Evolutionary conservation across 345 rosid species (phyloP).

Genomic region (Sonneratia alba): DNA sequence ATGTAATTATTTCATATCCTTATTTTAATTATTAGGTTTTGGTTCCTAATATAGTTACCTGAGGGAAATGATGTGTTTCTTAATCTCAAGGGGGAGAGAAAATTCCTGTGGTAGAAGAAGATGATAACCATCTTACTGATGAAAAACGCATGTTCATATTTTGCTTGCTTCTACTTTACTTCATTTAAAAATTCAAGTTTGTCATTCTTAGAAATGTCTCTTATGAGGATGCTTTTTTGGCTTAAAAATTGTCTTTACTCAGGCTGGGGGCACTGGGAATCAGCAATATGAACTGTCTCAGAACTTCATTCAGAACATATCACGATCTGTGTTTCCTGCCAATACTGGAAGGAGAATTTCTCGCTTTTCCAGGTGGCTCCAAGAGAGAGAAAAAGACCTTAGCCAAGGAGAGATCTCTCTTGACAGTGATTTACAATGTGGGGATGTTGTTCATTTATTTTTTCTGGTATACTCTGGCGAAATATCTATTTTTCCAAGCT

Average conservation of each 20-base stretch:
- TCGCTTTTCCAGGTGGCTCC: slow-evolving; percentile 64
- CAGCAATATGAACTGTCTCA: slow-evolving; percentile 78
- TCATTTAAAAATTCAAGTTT: neutral
- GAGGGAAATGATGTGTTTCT: neutral
- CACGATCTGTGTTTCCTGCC: slow-evolving; percentile 66
- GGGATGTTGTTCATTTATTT: slow-evolving; percentile 71
- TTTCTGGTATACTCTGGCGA: slow-evolving; percentile 73
- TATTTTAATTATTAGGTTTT: neutral
- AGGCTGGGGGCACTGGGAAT: slow-evolving; percentile 78
- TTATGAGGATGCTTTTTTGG: neutral
- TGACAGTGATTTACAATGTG: slow-evolving; percentile 74
- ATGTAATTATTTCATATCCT: neutral
- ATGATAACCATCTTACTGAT: neutral
- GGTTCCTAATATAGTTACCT: neutral
- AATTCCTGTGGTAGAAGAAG: neutral
- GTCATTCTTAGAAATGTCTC: neutral
- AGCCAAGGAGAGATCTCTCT: slow-evolving; percentile 44
- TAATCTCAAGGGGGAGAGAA: neutral
- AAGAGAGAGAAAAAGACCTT: slow-evolving; percentile 48
- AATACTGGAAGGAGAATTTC: slow-evolving; percentile 78
- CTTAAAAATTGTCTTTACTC: slow-evolving; percentile 20
- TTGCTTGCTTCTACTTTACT: neutral
- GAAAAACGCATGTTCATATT: neutral
- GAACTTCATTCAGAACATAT: slow-evolving; percentile 61
- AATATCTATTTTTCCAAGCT: slow-evolving; percentile 44